These are phyloP conservation scores for Rhipidocladum racemiflorum DNA, from an alignment of 176 grass and related monocot species.

Conservation along the genomic window DNA sequence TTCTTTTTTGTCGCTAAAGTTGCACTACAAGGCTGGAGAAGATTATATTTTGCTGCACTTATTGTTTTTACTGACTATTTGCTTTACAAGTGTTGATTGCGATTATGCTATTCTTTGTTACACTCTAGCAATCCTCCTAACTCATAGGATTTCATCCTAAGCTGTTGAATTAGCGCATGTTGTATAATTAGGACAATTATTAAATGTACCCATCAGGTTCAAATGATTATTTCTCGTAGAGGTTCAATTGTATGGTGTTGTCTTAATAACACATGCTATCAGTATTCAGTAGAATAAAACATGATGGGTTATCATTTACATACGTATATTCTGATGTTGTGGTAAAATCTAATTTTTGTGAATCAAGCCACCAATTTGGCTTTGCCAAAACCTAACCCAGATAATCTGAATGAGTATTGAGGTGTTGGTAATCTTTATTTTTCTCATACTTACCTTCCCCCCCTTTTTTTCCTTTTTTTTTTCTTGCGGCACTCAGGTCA, in stretches of 20 bases:
- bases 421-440: neutral
- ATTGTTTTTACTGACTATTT: neutral
- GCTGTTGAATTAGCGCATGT: conserved; percentile 14
- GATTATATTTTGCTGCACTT: neutral
- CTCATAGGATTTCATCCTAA: conserved; percentile 9
- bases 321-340: neutral
- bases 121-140: too few species aligned
- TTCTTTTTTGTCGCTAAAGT: neutral
- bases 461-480: neutral
- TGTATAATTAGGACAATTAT: neutral
- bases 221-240: neutral
- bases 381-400: neutral
- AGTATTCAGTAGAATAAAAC: neutral
- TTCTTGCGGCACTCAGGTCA: conserved; percentile 53
- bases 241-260: neutral
- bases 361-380: neutral
- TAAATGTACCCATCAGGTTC: neutral
- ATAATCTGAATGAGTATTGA: conserved; percentile 13
- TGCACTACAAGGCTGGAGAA: neutral
- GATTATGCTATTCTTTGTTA: too few species aligned
- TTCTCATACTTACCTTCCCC: conserved; percentile 1
- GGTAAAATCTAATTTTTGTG: neutral
- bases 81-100: neutral
- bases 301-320: neutral
- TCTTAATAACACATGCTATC: conserved; percentile 5